Conservation (phyloP, 306 rosid species). For the Macrotyloma uniflorum region DNA sequence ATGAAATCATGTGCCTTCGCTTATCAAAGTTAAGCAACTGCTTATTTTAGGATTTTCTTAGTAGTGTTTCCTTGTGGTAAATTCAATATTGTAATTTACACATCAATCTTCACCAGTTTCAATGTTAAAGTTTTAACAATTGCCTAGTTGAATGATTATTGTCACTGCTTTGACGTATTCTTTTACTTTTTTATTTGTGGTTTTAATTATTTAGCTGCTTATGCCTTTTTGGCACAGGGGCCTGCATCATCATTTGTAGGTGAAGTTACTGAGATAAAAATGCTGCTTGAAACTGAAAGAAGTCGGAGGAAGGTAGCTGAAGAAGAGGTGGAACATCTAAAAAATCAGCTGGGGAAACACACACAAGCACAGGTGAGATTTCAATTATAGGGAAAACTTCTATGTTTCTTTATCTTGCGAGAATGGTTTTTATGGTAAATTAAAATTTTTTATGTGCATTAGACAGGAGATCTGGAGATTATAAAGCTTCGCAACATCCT, state of each 20-base stretch:
- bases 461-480: constrained; percentile 71
- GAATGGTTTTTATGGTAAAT: constrained; percentile 39
- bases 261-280: constrained; percentile 63
- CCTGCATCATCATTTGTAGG: constrained; percentile 50
- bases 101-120: constrained; percentile 26
- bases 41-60: constrained; percentile 8
- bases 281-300: constrained; percentile 70
- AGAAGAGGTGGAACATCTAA: constrained; percentile 68
- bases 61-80: background rate
- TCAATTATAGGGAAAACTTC: constrained; percentile 19
- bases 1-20: background rate
- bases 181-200: background rate
- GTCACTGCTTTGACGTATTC: background rate
- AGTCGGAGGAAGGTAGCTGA: constrained; percentile 69
- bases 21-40: background rate
- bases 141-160: background rate
- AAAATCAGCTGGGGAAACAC: constrained; percentile 54
- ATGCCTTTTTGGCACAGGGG: constrained; percentile 50
- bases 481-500: constrained; percentile 59
- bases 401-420: constrained; percentile 17
- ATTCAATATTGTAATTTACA: constrained; percentile 20
- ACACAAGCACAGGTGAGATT: constrained; percentile 54
- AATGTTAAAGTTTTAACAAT: constrained; percentile 1
- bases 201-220: constrained; percentile 1
- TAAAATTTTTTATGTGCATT: constrained; percentile 40